Conservation (phyloP, 495 filamentous ascomycete species). For the Elasticomyces elasticus region DNA sequence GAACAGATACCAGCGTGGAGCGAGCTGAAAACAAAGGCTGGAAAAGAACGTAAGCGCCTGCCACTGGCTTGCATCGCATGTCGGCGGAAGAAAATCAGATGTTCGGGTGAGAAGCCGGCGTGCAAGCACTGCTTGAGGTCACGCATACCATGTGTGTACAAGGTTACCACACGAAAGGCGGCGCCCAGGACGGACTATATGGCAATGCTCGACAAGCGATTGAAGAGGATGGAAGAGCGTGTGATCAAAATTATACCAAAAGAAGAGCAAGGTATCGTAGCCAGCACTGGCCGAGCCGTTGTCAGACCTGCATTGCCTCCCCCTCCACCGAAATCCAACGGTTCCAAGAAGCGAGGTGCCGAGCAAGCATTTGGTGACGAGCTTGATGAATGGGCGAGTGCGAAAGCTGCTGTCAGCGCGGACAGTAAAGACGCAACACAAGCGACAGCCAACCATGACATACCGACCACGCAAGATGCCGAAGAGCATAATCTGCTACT, state of each 20-base stretch:
- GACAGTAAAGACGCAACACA: constrained; percentile 8
- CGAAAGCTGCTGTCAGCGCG: constrained; percentile 22
- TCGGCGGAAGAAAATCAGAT: constrained; percentile 93
- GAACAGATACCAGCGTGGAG: constrained; percentile 62
- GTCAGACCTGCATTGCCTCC: constrained; percentile 71
- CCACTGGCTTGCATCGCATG: constrained; percentile 95
- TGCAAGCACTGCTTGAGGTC: constrained; percentile 94
- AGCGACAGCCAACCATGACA: no score
- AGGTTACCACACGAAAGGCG: constrained; percentile 87
- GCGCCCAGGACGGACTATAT: constrained; percentile 97
- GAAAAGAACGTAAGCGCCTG: constrained; percentile 88
- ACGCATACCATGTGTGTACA: constrained; percentile 96
- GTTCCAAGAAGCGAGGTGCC: constrained; percentile 69
- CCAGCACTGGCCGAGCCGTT: constrained; percentile 57
- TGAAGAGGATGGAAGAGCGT: constrained; percentile 83
- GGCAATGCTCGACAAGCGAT: constrained; percentile 92
- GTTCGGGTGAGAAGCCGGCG: constrained; percentile 92
- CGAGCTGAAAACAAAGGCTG: constrained; percentile 94
- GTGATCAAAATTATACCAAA: constrained; percentile 94
- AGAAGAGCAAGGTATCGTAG: constrained; percentile 53
- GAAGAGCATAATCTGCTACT: constrained; percentile 64
- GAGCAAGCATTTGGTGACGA: constrained; percentile 82
- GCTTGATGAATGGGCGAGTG: constrained; percentile 70
- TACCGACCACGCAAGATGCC: constrained; percentile 50
- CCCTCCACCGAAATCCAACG: constrained; percentile 40